phyloP scores from a whole-genome alignment of 2,329 filamentous ascomycete species.

The Fusarium coffeatum region DNA sequence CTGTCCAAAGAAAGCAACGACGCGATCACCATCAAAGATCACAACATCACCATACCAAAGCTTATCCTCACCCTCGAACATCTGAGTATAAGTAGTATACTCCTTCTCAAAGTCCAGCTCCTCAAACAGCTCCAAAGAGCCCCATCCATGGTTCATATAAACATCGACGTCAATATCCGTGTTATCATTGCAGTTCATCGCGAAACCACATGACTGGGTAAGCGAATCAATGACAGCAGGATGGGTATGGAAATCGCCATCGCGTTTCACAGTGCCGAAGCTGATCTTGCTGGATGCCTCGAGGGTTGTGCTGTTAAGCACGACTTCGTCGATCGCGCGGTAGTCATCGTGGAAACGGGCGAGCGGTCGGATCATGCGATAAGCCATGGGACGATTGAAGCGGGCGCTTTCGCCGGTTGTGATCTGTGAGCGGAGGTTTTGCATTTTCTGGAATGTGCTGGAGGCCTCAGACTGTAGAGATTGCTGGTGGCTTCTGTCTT shows the following conservation, averaged over 20 bases:
- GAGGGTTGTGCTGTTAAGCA: slow-evolving; percentile 34
- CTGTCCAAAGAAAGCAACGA: slow-evolving; percentile 53
- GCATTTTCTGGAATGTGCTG: slow-evolving; percentile 17
- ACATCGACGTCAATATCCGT: slow-evolving; percentile 38
- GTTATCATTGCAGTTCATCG: slow-evolving; percentile 42
- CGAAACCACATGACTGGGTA: slow-evolving; percentile 39
- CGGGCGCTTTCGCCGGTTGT: slow-evolving; percentile 23
- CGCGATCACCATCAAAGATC: slow-evolving; percentile 63
- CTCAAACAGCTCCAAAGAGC: slow-evolving; percentile 35
- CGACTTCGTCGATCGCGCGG: slow-evolving; percentile 38
- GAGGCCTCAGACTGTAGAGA: not conserved
- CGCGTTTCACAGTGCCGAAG: slow-evolving; percentile 33
- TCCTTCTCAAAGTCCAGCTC: slow-evolving; percentile 36
- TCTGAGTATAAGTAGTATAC: slow-evolving; percentile 38
- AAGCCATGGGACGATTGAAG: slow-evolving; percentile 42
- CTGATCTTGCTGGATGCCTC: slow-evolving; percentile 34
- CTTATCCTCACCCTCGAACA: slow-evolving; percentile 30
- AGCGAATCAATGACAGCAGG: slow-evolving; percentile 39
- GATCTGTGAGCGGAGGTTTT: slow-evolving; percentile 29
- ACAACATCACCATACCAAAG: slow-evolving; percentile 61
- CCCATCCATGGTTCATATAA: slow-evolving; percentile 42
- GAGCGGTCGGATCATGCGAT: slow-evolving; percentile 37
- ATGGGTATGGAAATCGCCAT: slow-evolving; percentile 35
- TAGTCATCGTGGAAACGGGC: slow-evolving; percentile 41
- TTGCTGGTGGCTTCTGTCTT: slow-evolving; percentile 20